Conservation (phyloP, 352 stramenopile genomes). For the Pilasporangium apinafurcum region DNA sequence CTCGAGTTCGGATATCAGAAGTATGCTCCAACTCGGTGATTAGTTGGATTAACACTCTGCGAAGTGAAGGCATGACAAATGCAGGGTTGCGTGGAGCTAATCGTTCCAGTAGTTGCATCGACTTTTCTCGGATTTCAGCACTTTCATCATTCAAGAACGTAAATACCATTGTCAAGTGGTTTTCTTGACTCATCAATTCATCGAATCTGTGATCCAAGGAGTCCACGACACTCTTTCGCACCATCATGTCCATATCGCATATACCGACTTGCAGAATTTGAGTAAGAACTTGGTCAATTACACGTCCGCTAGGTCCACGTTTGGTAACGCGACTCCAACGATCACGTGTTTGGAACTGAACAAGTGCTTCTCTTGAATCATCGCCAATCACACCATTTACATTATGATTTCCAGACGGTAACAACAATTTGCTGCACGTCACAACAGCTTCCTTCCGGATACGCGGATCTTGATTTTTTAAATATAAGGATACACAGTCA, state of each 20-base stretch:
- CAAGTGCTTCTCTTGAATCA: not conserved
- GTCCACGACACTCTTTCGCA: constrained; percentile 92
- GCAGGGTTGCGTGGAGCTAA: constrained; percentile 94
- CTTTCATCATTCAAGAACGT: constrained; percentile 94
- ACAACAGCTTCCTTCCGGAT: constrained; percentile 90
- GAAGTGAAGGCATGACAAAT: constrained; percentile 92
- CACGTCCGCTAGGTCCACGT: constrained; percentile 74
- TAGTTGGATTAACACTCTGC: constrained; percentile 91
- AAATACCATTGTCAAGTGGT: constrained; percentile 92
- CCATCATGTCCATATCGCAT: constrained; percentile 87
- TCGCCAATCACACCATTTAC: constrained; percentile 8
- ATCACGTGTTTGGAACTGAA: constrained; percentile 2
- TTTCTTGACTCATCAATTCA: constrained; percentile 88
- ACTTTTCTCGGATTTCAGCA: constrained; percentile 81
- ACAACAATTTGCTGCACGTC: constrained; percentile 72
- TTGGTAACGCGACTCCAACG: constrained; percentile 67
- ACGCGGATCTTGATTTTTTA: constrained; percentile 84
- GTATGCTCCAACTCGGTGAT: constrained; percentile 95
- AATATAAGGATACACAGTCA: constrained; percentile 91
- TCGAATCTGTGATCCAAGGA: constrained; percentile 93
- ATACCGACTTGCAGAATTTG: constrained; percentile 90
- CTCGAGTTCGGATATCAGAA: constrained; percentile 75
- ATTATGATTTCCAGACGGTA: constrained; percentile 30
- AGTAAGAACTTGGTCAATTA: constrained; percentile 92
- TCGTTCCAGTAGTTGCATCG: constrained; percentile 92